Conservation (phyloP, 1,284 basidiomycete genomes). For the Porodaedalea pini region DNA sequence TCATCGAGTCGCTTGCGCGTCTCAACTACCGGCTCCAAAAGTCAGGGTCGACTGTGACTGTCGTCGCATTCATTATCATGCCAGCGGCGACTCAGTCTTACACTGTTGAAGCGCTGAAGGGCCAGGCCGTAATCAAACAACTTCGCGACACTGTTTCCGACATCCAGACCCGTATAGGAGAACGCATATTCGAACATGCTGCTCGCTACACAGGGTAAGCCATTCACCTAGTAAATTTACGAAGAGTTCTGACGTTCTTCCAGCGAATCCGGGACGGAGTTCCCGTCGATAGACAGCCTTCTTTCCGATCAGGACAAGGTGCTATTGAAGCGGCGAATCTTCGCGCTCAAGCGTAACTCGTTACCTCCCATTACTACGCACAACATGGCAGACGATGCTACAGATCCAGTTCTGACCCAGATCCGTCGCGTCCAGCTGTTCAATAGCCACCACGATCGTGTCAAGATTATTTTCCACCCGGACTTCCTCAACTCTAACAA, state of each 20-base stretch:
- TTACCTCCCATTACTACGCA: conserved; percentile 94
- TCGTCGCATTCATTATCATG: conserved; percentile 99
- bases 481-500: conserved; percentile 98
- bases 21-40: conserved; percentile 88
- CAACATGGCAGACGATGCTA: conserved; percentile 94
- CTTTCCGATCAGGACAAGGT: conserved; percentile 92
- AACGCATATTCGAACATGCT: conserved; percentile 90
- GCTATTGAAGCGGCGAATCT: conserved; percentile 93
- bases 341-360: conserved; percentile 91
- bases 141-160: conserved; percentile 92
- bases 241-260: conserved; percentile 14
- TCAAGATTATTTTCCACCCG: conserved; percentile 98
- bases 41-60: conserved; percentile 74
- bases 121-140: conserved; percentile 97
- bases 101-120: conserved; percentile 96
- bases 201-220: conserved; percentile 84
- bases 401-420: conserved; percentile 93
- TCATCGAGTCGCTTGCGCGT: conserved; percentile 93
- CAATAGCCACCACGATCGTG: conserved; percentile 79
- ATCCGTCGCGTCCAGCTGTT: conserved; percentile 91
- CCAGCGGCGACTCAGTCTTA: conserved; percentile 95
- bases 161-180: conserved; percentile 90
- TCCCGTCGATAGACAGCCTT: conserved; percentile 72
- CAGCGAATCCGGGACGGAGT: conserved; percentile 71
- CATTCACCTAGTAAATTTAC: neutral